These are phyloP conservation scores for Selaginella moellendorffii DNA, from an alignment of 75 land plant species.

Conservation along the genomic window DNA sequence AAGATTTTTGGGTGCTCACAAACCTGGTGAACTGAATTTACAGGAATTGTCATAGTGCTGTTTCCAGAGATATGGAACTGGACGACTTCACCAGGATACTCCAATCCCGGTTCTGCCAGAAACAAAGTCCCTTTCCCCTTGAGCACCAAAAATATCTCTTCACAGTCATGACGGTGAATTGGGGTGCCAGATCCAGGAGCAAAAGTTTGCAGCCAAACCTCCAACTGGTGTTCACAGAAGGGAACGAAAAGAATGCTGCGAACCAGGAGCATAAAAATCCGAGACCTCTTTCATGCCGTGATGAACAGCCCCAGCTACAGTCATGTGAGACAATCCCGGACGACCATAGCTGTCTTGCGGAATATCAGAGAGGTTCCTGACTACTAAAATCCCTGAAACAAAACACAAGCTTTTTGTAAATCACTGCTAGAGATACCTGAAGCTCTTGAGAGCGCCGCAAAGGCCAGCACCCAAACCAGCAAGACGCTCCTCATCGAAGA, in stretches of 20 bases:
- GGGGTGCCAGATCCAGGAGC: no score
- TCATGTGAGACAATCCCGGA: slow-evolving; percentile 55
- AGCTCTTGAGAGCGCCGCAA: no score
- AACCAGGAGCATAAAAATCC: neutral
- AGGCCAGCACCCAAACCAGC: no score
- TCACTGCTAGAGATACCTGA: no score
- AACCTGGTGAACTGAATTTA: slow-evolving; percentile 83
- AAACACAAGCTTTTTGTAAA: no score
- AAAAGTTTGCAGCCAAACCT: no score
- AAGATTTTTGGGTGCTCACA: neutral
- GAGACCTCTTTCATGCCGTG: slow-evolving; percentile 74
- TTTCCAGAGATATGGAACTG: slow-evolving; percentile 21
- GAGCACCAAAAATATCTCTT: slow-evolving; percentile 63
- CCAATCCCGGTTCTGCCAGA: slow-evolving; percentile 36
- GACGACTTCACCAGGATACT: slow-evolving; percentile 48
- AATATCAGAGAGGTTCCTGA: slow-evolving; percentile 45
- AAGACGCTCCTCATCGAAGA: no score
- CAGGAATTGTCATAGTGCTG: slow-evolving; percentile 42
- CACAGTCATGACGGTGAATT: no score
- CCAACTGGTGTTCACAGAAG: no score
- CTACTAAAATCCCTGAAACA: slow-evolving; percentile 33
- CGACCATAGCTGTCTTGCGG: slow-evolving; percentile 48
- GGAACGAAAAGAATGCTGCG: slow-evolving; percentile 7
- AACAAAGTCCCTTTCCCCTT: slow-evolving; percentile 64
- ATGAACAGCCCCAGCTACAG: slow-evolving; percentile 44